These are phyloP conservation scores for Maudiozyma bulderi DNA, from an alignment of 805 yeast species.

Conservation along the genomic window DNA sequence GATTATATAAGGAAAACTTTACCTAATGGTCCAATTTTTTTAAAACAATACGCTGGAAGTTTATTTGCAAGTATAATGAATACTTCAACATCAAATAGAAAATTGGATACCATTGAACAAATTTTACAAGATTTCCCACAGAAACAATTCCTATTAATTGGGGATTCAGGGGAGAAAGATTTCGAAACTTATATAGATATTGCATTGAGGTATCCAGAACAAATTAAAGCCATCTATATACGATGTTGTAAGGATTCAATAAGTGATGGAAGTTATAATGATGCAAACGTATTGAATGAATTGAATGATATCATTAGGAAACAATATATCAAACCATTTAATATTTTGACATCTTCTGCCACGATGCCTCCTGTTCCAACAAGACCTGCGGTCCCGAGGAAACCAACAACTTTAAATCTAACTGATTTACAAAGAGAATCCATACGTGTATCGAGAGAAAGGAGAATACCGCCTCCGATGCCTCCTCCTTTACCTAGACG, in stretches of 20 bases:
- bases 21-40: conserved; percentile 76
- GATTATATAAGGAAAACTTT: conserved; percentile 32
- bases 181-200: conserved; percentile 79
- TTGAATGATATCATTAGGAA: conserved; percentile 19
- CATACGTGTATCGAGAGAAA: not conserved
- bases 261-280: conserved; percentile 40
- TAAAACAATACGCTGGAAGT: conserved; percentile 80
- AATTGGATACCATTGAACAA: conserved; percentile 52
- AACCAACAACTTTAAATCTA: conserved; percentile 15
- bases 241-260: conserved; percentile 65
- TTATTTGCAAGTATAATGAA: conserved; percentile 62
- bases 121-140: conserved; percentile 65
- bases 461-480: not conserved
- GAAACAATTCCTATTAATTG: conserved; percentile 73
- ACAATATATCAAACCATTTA: conserved; percentile 6
- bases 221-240: conserved; percentile 66
- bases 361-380: conserved; percentile 4
- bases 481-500: conserved; percentile 3
- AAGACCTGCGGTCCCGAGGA: conserved; percentile 16
- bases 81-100: conserved; percentile 82
- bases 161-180: conserved; percentile 95
- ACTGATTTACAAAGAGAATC: conserved; percentile 8
- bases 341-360: not conserved
- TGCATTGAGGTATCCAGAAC: conserved; percentile 51
- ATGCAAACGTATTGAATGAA: conserved; percentile 20